Evolutionary conservation across 73 alveolate species (phyloP), one percentile per base, ranked within the genome.

Genomic region (Uronychia binucleata): DNA sequence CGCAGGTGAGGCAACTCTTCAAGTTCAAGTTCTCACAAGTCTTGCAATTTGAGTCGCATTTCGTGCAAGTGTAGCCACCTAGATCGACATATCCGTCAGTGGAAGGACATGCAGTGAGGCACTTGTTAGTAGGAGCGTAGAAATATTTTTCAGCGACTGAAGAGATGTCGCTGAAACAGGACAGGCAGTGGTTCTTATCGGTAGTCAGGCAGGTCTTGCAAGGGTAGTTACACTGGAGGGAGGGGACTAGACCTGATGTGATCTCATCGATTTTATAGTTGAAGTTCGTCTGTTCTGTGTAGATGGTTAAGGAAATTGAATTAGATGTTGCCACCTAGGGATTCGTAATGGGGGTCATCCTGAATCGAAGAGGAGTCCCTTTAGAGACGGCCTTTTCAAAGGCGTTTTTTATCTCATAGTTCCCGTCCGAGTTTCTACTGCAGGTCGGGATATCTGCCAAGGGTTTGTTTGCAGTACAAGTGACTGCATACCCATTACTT

Each of bases 161-260:
- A 1, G 82, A 1, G 25, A 34, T 84, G 1, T 32, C 30, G 30
- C 80, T 76, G 67, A 79, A 89, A 33, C 88, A 84, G 26, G 95
- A 83, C 33, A 89, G 58, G 79, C 77, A 89, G 32, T 35, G 78
- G 29, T 77, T 67, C 29, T 74, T 80, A 26, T 74, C 33, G 13
- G 32, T 28, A 19, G 81, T 27, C 13, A 30, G 32, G 77, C 95
- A 90, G 31, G 95, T 90, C 29, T 79, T 80, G 75, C 95, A 90
- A 26, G 95, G 95, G 79, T 77, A 80, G 79, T 33, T 33, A 57
- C 95, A 90, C 0, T 74, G 85, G 26, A 90, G 84, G 29, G 75
- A 29, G 32, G 95, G 95, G 34, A 90, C 79, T 5, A 90, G 84
- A 0, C 90, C 92, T 46, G 81, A 35, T 13, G 87, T 31, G 5